phyloP scores from a whole-genome alignment of 2,329 filamentous ascomycete genomes.

The Clarireedia sp. region DNA sequence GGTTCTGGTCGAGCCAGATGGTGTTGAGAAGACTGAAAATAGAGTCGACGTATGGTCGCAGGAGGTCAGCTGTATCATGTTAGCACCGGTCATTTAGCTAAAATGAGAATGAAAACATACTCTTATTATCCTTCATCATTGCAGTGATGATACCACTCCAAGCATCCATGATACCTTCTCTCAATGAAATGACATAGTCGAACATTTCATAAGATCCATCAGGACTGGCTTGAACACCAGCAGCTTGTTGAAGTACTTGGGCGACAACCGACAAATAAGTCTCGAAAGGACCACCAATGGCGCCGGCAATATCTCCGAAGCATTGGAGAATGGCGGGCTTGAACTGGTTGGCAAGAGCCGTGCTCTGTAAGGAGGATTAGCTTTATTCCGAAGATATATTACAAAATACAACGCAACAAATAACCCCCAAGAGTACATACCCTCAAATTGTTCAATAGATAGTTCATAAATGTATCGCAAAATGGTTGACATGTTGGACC shows the following conservation, averaged over 20 bases:
- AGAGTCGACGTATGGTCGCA: constrained; percentile 71
- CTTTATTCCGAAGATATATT: constrained; percentile 11
- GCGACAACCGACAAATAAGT: constrained; percentile 88
- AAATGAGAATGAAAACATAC: constrained; percentile 38
- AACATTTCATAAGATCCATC: constrained; percentile 92
- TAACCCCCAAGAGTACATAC: constrained; percentile 39
- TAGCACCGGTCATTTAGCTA: constrained; percentile 20
- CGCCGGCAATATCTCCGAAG: constrained; percentile 94
- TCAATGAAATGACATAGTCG: constrained; percentile 88
- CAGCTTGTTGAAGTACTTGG: constrained; percentile 88
- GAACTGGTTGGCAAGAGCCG: constrained; percentile 86
- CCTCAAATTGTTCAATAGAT: constrained; percentile 83
- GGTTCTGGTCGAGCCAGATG: constrained; percentile 75
- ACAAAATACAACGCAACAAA: background rate
- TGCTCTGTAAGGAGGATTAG: constrained; percentile 47
- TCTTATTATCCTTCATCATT: constrained; percentile 76
- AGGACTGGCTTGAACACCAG: constrained; percentile 66
- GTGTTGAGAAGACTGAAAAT: constrained; percentile 83
- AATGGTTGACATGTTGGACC: constrained; percentile 87
- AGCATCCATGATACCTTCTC: constrained; percentile 97
- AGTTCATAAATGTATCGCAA: constrained; percentile 98
- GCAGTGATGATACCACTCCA: constrained; percentile 96
- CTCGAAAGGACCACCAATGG: constrained; percentile 87
- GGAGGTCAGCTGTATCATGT: constrained; percentile 48
- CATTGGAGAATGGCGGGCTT: constrained; percentile 97